phyloP scores from a whole-genome alignment of 2,329 filamentous ascomycete genomes.

The Trichoderma oligosporum region DNA sequence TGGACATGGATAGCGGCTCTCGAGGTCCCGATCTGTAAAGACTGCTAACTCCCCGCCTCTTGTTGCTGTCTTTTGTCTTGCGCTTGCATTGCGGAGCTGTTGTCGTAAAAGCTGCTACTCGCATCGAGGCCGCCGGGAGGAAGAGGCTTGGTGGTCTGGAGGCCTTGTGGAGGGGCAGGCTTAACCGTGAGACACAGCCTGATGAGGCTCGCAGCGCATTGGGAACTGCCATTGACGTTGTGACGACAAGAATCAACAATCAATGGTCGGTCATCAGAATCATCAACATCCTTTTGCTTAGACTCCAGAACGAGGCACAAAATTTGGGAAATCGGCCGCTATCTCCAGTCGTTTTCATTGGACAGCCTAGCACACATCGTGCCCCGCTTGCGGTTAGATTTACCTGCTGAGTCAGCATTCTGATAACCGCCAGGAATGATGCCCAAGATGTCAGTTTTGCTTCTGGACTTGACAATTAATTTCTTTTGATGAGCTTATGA shows the following conservation, averaged over 20 bases:
- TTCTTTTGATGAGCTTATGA: no score
- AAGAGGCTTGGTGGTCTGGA: not conserved
- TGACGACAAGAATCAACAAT: not conserved
- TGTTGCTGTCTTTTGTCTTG: constrained; percentile 69
- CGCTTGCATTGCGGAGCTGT: constrained; percentile 48
- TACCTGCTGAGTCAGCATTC: constrained; percentile 11
- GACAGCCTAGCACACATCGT: not conserved
- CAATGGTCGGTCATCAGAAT: no score
- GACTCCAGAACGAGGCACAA: constrained; percentile 19
- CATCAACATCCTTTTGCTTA: not conserved
- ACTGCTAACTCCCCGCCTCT: constrained; percentile 74
- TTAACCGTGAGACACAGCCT: constrained; percentile 24
- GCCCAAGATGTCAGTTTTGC: no score
- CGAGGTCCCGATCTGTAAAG: constrained; percentile 73
- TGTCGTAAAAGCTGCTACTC: constrained; percentile 49
- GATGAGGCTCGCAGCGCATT: constrained; percentile 29
- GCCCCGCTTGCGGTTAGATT: constrained; percentile 3
- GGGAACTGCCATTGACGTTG: constrained; percentile 30
- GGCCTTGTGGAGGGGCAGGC: constrained; percentile 4
- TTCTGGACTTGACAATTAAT: no score
- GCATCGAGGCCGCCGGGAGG: constrained; percentile 16
- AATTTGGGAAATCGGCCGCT: constrained; percentile 15
- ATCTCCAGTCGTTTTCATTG: not conserved
- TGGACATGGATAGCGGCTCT: constrained; percentile 69
- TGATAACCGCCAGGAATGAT: no score